Base-by-base conservation (phyloP, 371 early-diverging fungal species). In the Blastocladiella emersonii region DNA sequence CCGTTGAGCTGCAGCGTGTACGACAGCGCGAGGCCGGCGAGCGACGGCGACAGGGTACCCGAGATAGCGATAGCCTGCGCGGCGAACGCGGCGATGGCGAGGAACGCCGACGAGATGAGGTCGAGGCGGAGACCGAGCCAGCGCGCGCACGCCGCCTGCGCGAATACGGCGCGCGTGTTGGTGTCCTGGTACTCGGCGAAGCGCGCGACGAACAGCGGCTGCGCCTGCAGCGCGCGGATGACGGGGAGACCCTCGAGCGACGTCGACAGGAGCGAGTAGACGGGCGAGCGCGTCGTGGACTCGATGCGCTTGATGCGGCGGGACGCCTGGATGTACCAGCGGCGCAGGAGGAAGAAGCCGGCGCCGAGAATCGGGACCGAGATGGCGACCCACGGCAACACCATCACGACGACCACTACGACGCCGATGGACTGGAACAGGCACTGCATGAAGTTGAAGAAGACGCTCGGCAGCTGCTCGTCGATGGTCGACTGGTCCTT, bases 1-100 rank as follows among this genome's bases (percentile, higher is more conserved):
- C 78, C 65, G 25, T 19, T 25, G 27, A 63, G 39, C 32, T 63
- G 37, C 43, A 55, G 57, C 36, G 61, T n/a, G 67, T 90, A 91
- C 57, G 85, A 79, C 30, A 95, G 76, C 0, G 87, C 80, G 23
- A 93, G 72, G 56, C 91, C 94, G 5, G 90, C 90, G 61, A 86
- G 74, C 8, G 86, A 90, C 2, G 88, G n/a, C 5, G 49, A 37
- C 27, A 34, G 21, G 0, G 41, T 2, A 13, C 37, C 49, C 12
- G 60, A 32, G 12, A 30, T 7, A 23, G 53, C 43, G 21, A 53
- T 27, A 17, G 48, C 59, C 8, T 56, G 44, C 27, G 49, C n/a
- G 12, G 53, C 35, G 30, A 66, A 32, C 25, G 66, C 51, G 17
- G 66, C 39, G 34, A 39, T 23, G 23, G 34, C 39, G 1, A 66